Evolutionary conservation across 129 eudicot genomes (phyloP).

Genomic region (Flaveria robusta): DNA sequence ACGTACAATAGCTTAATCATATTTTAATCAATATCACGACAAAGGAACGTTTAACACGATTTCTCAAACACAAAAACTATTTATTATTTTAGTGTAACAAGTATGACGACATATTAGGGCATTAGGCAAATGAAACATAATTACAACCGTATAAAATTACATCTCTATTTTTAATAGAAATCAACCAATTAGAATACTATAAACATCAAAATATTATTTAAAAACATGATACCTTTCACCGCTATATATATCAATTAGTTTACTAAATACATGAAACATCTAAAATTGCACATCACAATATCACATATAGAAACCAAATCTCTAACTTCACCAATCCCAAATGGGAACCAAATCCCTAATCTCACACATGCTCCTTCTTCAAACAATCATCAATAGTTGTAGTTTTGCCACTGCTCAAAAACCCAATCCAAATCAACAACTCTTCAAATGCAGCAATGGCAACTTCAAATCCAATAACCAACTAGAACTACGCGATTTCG

Average conservation of each 20-base stretch:
- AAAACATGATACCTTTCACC: not conserved
- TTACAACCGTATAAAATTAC: not conserved
- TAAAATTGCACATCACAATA: not conserved
- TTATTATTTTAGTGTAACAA: too few relatives aligned
- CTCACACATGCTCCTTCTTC: not conserved
- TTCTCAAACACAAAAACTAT: too few relatives aligned
- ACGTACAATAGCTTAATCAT: too few relatives aligned
- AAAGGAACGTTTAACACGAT: too few relatives aligned
- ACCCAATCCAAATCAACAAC: not conserved
- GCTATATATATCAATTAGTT: not conserved
- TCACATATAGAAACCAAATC: not conserved
- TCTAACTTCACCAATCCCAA: not conserved
- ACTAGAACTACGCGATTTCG: not conserved
- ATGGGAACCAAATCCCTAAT: not conserved
- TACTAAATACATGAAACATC: not conserved
- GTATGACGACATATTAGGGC: too few relatives aligned
- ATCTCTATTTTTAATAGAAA: not conserved
- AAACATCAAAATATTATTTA: not conserved
- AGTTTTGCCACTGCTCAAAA: not conserved
- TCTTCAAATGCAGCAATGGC: not conserved
- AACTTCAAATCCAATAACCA: not conserved
- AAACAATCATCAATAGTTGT: constrained; percentile 1
- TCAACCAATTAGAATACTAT: not conserved
- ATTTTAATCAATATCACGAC: too few relatives aligned
- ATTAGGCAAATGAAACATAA: not conserved